Conservation (phyloP, 495 filamentous ascomycete species). For the Hamigera avellanea region DNA sequence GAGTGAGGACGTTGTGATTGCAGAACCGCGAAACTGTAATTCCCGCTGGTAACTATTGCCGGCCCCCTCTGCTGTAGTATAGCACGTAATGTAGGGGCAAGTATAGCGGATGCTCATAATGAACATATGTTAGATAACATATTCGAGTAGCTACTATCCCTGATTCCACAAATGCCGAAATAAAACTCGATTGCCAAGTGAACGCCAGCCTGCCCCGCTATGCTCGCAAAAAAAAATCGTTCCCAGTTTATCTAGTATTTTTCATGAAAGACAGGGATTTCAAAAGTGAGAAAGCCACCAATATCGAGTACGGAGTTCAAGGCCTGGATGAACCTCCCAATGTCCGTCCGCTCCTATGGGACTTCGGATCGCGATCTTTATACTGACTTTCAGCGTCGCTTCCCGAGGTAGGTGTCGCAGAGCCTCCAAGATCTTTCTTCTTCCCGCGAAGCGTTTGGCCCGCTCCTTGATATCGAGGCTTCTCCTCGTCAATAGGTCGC, state of each 20-base stretch:
- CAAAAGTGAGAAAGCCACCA: neutral
- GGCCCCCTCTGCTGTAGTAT: too few relatives aligned
- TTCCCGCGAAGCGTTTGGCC: conserved; percentile 75
- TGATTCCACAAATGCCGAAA: neutral
- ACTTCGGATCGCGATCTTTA: conserved; percentile 9
- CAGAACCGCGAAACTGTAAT: too few relatives aligned
- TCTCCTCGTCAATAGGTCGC: conserved; percentile 41
- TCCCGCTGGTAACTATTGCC: too few relatives aligned
- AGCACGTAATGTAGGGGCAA: too few relatives aligned
- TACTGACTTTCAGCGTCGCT: conserved; percentile 19
- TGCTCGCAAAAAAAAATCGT: neutral
- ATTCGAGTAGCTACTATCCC: too few relatives aligned
- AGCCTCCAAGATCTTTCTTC: conserved; percentile 35
- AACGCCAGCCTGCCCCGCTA: neutral
- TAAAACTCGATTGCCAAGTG: neutral
- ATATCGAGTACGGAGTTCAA: neutral
- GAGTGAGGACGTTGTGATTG: too few relatives aligned
- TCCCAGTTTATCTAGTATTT: neutral
- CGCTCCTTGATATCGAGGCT: conserved; percentile 72
- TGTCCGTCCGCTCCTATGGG: conserved; percentile 10
- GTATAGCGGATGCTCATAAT: too few relatives aligned
- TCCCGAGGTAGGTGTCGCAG: conserved; percentile 25
- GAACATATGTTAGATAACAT: too few relatives aligned
- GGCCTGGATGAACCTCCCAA: conserved; percentile 1
- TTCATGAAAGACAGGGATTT: neutral